Conservation (phyloP, 2,329 filamentous ascomycete genomes). For the Bertia moriformis region DNA sequence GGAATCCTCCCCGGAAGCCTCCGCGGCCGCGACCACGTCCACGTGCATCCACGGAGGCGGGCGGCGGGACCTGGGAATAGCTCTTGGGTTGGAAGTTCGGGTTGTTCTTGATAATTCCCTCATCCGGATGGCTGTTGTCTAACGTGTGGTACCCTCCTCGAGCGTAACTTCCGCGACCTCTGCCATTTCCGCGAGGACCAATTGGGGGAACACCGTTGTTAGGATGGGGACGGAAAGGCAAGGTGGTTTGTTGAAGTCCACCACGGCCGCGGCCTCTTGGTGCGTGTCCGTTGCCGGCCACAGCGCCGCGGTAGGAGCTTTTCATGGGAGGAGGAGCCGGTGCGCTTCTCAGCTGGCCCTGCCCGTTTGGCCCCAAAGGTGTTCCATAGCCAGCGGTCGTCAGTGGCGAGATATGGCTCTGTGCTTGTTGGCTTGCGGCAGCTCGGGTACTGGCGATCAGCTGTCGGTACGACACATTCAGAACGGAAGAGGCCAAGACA, state of each 20-base stretch:
- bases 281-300: not conserved
- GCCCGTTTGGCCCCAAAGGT: slow-evolving; percentile 39
- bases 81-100: slow-evolving; percentile 15
- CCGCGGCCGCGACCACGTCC: slow-evolving; percentile 14
- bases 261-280: not conserved
- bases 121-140: slow-evolving; percentile 32
- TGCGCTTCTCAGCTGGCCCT: slow-evolving; percentile 47
- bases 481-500: slow-evolving; percentile 70
- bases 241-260: not conserved
- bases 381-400: slow-evolving; percentile 20
- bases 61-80: slow-evolving; percentile 25
- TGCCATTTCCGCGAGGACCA: not conserved
- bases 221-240: not conserved
- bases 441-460: slow-evolving; percentile 56
- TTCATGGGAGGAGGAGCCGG: slow-evolving; percentile 17
- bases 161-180: not conserved
- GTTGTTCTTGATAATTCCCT: slow-evolving; percentile 38
- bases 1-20: slow-evolving; percentile 10
- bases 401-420: slow-evolving; percentile 31
- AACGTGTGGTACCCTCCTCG: slow-evolving; percentile 20
- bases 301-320: not conserved
- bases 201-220: not conserved
- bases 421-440: slow-evolving; percentile 29
- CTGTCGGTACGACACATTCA: slow-evolving; percentile 76
- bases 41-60: slow-evolving; percentile 18